These are phyloP conservation scores for Polygonum maritimum DNA, from an alignment of 148 eudicot species.

Conservation along the genomic window DNA sequence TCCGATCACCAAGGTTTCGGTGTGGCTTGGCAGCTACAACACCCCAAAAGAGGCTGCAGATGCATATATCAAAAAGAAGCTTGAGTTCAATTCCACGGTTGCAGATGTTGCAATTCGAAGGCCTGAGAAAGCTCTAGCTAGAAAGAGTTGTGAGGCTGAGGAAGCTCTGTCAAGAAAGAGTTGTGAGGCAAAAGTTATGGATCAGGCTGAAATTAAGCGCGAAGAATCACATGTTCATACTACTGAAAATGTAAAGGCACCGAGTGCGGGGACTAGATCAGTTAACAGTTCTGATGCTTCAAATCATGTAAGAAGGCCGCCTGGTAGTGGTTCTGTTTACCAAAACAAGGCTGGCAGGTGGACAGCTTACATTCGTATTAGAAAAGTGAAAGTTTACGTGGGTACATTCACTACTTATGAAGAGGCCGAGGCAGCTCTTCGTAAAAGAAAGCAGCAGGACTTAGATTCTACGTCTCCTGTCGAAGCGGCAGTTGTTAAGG, in stretches of 20 bases:
- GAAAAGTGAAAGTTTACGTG: conserved; percentile 11
- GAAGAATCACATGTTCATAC: neutral
- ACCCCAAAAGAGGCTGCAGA: conserved; percentile 18
- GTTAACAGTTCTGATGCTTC: neutral
- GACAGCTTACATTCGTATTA: conserved; percentile 14
- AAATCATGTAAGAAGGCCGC: neutral
- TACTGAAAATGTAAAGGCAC: neutral
- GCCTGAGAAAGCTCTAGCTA: neutral
- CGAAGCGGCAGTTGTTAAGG: neutral
- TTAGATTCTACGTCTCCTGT: neutral
- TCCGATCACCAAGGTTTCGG: conserved; percentile 9
- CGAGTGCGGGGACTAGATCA: neutral
- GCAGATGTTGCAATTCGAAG: neutral
- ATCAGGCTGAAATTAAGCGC: neutral
- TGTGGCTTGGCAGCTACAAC: conserved; percentile 21
- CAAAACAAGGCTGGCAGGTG: conserved; percentile 19
- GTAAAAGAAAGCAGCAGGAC: neutral
- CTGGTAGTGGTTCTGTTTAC: neutral
- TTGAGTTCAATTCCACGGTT: neutral
- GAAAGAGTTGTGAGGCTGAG: conserved; percentile 1
- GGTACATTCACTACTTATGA: conserved; percentile 2
- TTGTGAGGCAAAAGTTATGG: neutral
- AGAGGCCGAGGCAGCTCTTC: neutral
- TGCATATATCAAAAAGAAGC: conserved; percentile 16
- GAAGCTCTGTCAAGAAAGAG: neutral